Base-by-base conservation (phyloP, 495 filamentous ascomycete species). In the Aspergillus nanangensis region DNA sequence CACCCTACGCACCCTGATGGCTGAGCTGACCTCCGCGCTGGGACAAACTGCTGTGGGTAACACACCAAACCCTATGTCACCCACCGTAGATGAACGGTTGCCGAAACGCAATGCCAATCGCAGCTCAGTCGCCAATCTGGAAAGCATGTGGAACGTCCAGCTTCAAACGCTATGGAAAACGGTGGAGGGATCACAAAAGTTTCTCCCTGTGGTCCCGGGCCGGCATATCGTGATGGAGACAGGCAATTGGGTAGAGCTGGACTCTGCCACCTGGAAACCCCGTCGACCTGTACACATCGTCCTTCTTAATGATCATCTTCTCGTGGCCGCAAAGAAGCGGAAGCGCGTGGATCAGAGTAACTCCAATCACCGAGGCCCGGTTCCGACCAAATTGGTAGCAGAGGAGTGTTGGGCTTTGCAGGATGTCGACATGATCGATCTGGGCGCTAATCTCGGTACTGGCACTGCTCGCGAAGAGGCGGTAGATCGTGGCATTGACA, bases 141-240 rank as follows among this genome's bases (percentile, higher is more conserved):
- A 94, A 24, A 92, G 84, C 19, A 83, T 99, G 61, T 96, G 94
- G 88, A 95, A 83, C 56, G 79, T 86, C 3, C 94, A 97, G 65
- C 53, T 80, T 34, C 67, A 79, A 45, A 83, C 84, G 3, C 69
- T 99, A 20, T 99, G 92, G 84, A 97, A 95, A 62, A 85, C 82
- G 5, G 87, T 99, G 8, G 94, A 96, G 60, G 94, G 93, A 1
- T 94, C 90, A 5, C 93, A 99, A 55, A 97, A 96, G 59, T 97
- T 92, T 51, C 72, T 99, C 2, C 93, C 93, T 1, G 92, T 93
- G 32, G 79, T 90, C 18, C 84, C 88, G 13, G 93, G 93, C 14
- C 81, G 93, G 34, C 93, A 97, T 61, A 87, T 99, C 33, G 78
- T 97, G 7, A 75, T 90, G 48, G 90, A 97, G 62, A 92, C 89